These are phyloP conservation scores for Chrysanthemum makinoi DNA, from an alignment of 129 eudicot genomes.

Conservation along the genomic window DNA sequence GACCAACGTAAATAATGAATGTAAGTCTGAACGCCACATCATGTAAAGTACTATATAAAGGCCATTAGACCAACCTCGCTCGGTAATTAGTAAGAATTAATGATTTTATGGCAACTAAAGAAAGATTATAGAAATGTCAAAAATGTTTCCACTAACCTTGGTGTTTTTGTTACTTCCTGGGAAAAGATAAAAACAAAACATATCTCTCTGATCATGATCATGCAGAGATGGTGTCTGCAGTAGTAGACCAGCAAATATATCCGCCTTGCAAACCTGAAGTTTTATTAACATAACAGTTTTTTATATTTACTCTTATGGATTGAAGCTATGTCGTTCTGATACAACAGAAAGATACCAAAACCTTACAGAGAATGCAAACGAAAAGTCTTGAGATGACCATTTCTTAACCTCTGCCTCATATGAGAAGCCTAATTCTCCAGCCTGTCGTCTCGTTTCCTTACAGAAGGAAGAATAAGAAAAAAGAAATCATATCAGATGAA, in stretches of 20 bases:
- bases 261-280: slow-evolving; percentile 57
- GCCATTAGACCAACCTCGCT: no score
- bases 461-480: not conserved
- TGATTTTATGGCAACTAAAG: not conserved
- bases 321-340: not conserved
- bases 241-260: slow-evolving; percentile 61
- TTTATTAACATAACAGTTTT: not conserved
- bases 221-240: slow-evolving; percentile 63
- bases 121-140: not conserved
- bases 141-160: slow-evolving; percentile 44
- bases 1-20: no score
- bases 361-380: slow-evolving; percentile 71
- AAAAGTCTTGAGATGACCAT: slow-evolving; percentile 70
- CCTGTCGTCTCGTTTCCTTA: slow-evolving; percentile 53
- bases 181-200: slow-evolving; percentile 76
- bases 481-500: no score
- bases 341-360: not conserved
- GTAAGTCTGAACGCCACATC: no score
- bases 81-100: not conserved
- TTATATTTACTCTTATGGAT: not conserved
- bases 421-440: slow-evolving; percentile 46
- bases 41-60: no score
- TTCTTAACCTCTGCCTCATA: slow-evolving; percentile 59
- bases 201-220: slow-evolving; percentile 85
- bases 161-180: slow-evolving; percentile 46